Base-by-base conservation (phyloP, 331 rosid genomes). In the Acacia concinna region DNA sequence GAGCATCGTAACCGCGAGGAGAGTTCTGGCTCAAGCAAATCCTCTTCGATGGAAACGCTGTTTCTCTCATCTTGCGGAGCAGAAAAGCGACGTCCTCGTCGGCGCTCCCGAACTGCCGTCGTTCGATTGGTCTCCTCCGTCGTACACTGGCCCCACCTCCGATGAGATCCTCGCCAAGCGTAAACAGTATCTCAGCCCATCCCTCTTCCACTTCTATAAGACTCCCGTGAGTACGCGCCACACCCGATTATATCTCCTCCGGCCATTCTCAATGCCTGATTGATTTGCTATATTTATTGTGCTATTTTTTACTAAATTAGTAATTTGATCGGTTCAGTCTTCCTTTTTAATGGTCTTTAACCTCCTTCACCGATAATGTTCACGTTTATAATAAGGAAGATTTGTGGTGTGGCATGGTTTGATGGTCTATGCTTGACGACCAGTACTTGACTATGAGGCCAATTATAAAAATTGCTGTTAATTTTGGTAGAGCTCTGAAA, bases 111-210 rank as follows among this genome's bases (percentile, higher is more conserved):
- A 84, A 31, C 76, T 91, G 69, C 98, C 98, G 37, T 88, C 88
- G 51, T 91, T 89, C 79, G 89, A 89, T 76, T 93, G 86, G 90
- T 67, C 90, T 56, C 98, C 98, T 47, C 86, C 89, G 17, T 92
- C 97, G 27, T 93, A 91, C 84, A 59, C 82, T 14, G 98, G 98
- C 2, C 94, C 97, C 47, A 51, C 90, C 43, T 83, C 86, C 35
- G 88, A 56, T 2, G 89, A 93, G 88, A 88, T 93, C 79, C 40
- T 93, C 57, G 90, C 94, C 59, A 92, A 93, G 90, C 97, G 98
- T 54, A 86, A 78, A 76, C 83, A 86, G 74, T 88, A 81, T 77
- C 93, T 93, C 78, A 91, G 89, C 82, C 98, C 98, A 28, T 81
- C 97, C 32, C 63, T 91, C 85, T 37, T 78, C 63, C 85, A 83